Evolutionary conservation across 768 basidiomycete species (phyloP), one percentile per base, ranked within the genome.

Genomic region (Collybia sordida): DNA sequence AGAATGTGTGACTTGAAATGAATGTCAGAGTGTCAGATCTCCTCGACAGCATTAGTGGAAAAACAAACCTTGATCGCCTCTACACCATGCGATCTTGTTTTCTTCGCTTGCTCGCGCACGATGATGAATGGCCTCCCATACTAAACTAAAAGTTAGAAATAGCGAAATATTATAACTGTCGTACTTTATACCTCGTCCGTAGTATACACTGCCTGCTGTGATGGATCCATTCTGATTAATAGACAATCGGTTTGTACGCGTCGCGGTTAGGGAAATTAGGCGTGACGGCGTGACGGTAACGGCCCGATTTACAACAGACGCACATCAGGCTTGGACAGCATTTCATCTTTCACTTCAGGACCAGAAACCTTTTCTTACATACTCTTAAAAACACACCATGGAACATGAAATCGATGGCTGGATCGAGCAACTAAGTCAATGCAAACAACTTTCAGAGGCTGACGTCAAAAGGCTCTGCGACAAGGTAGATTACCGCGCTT

Each of bases 401-500:
- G 80, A 80, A 71, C 74, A 74, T 75, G 93, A 98, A 83, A 86
- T 96, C 69, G 95, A 98, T 75, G 82, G 79, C 52, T 98, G 97
- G 97, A 95, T 99, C 67, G 85, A 91, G 53, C 94, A 98, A 68
- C 83, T 99, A 59, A 87, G 86, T 72, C 90, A 94, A 64, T 99
- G 97, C 79, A 98, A 99, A 70, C 96, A 97, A 61, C 82, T 99
- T 52, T 78, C 90, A 53, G 97, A 99, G 73, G 78, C 80, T 9
- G 95, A 99, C 70, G 93, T 99, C 52, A 98, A 98, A 81, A 86
- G 85, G 69, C 82, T 99, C 56, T 99, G 97, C 78, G 96, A 98
- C 82, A 98, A 97, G 91, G 97, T 95, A 47, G 47, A 56, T 54
- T 42, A 14, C 50, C 42, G 42, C 57, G 49, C 50, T 53, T 55